Percentiles rank a stretch among this genome's conserved stretches.
Conservation (phyloP, 805 yeast genomes). For the Cyberlindnera nakhonratchasimensis region DNA sequence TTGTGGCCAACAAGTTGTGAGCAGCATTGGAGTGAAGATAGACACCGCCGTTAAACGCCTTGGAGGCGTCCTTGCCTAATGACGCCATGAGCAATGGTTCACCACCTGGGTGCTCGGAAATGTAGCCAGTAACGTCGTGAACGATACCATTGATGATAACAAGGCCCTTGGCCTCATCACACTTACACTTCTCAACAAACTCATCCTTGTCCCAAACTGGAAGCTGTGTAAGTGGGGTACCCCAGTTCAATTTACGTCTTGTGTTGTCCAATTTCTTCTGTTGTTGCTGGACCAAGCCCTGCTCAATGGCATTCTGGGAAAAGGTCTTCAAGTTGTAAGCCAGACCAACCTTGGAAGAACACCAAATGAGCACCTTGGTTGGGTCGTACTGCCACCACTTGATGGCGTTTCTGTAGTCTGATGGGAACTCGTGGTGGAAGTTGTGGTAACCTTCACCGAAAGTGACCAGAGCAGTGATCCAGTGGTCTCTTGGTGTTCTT, state of each 20-base stretch:
- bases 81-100: slow-evolving; percentile 67
- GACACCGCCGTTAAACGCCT: slow-evolving; percentile 83
- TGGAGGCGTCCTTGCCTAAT: slow-evolving; percentile 79
- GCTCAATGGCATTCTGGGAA: slow-evolving; percentile 77
- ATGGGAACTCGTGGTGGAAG: slow-evolving; percentile 88
- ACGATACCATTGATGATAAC: slow-evolving; percentile 76
- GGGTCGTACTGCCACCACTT: slow-evolving; percentile 90
- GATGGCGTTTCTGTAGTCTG: slow-evolving; percentile 83
- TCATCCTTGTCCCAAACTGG: slow-evolving; percentile 74
- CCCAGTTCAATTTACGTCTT: slow-evolving; percentile 69
- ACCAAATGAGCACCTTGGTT: slow-evolving; percentile 61
- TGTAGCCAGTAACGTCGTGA: slow-evolving; percentile 66
- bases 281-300: slow-evolving; percentile 77
- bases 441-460: slow-evolving; percentile 90
- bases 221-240: slow-evolving; percentile 58
- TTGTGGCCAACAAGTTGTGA: slow-evolving; percentile 75
- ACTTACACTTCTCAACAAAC: slow-evolving; percentile 41
- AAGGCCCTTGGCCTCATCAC: slow-evolving; percentile 46
- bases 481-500: slow-evolving; percentile 84
- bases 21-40: slow-evolving; percentile 86
- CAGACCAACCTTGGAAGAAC: slow-evolving; percentile 60
- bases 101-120: slow-evolving; percentile 85
- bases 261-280: slow-evolving; percentile 71
- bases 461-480: slow-evolving; percentile 74
- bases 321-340: slow-evolving; percentile 69